Evolutionary conservation across 2,329 filamentous ascomycete species (phyloP).

Genomic region (Pyricularia sp.): DNA sequence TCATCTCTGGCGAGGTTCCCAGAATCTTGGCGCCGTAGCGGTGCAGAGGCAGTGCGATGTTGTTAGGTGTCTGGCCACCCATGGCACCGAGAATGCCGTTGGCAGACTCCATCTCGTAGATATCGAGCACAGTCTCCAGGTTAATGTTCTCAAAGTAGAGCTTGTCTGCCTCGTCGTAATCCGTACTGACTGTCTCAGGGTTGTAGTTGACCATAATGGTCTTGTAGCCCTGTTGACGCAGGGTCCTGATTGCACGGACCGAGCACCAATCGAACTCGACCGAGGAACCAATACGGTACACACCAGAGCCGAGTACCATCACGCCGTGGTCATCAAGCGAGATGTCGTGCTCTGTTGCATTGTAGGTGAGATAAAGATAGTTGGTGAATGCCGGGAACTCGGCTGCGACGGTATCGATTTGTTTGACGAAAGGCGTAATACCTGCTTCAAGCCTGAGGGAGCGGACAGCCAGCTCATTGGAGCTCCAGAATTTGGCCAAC

Average conservation of each 20-base stretch:
- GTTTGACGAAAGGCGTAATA: slow-evolving; percentile 86
- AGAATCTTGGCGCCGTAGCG: slow-evolving; percentile 86
- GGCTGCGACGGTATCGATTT: slow-evolving; percentile 96
- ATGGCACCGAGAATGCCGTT: slow-evolving; percentile 86
- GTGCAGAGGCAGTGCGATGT: slow-evolving; percentile 85
- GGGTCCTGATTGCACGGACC: slow-evolving; percentile 83
- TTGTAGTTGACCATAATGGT: slow-evolving; percentile 97
- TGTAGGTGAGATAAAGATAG: slow-evolving; percentile 95
- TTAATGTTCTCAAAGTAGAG: slow-evolving; percentile 97
- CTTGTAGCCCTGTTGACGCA: slow-evolving; percentile 77
- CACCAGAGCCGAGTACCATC: slow-evolving; percentile 93
- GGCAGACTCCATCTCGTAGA: slow-evolving; percentile 79
- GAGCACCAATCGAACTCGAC: slow-evolving; percentile 99
- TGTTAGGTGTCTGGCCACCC: slow-evolving; percentile 97
- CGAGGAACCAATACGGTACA: slow-evolving; percentile 94
- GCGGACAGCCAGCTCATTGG: slow-evolving; percentile 85
- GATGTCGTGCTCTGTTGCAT: slow-evolving; percentile 78
- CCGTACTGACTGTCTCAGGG: slow-evolving; percentile 80
- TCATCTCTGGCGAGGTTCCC: slow-evolving; percentile 97
- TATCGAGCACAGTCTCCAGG: slow-evolving; percentile 81
- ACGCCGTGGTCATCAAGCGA: slow-evolving; percentile 81
- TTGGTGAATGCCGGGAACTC: slow-evolving; percentile 94
- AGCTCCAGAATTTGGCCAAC: slow-evolving; percentile 87
- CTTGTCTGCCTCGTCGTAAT: slow-evolving; percentile 89
- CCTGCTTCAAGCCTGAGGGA: slow-evolving; percentile 75